Base-by-base conservation (phyloP, 2,329 filamentous ascomycete genomes). In the Aspergillus sp. region DNA sequence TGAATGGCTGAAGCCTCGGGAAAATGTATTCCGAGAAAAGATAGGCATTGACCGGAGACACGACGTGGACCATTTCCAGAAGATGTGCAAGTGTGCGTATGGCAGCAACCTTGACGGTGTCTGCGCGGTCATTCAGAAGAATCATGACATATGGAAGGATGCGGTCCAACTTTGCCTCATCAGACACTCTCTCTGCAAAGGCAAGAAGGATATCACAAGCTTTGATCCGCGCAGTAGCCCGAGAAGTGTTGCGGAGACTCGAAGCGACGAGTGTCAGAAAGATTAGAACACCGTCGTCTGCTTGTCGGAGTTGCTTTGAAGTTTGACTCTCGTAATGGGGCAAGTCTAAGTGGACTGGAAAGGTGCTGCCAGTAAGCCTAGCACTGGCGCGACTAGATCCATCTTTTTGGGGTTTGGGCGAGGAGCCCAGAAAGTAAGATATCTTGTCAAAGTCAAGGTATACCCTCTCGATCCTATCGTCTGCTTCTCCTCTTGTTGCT, bases 401-500 rank as follows among this genome's bases (percentile, higher is more conserved):
- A 51, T 67, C 58, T 35, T 63, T 64, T 30, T 71, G 64, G 43
- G 74, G 72, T 38, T 79, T 79, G 41, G 85, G 78, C 24, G 83
- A 82, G 55, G 90, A 90, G 13, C 90, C 92, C 1, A 99, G 80
- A 52, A 96, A 95, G 66, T 95, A 95, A 0, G 93, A 91, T 48
- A 99, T 96, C 70, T 97, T 99, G 70, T 99, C 94, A 73, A 96
- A 97, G 66, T 99, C 94, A 61, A 89, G 84, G 65, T 89, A 97
- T 1, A 99, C 87, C 41, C 91, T 85, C 63, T 97, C 90, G 64
- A 99, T 97, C 40, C 94, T 84, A 60, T 96, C 91, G 70, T 99
- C 94, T 1, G 91, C 86, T 70, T 96, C 91, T 54, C 88, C 88
- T 48, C 92, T 78, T 64, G 92, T 95, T 58, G 82, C 84, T 3